Evolutionary conservation across 164 flowering plant genomes (phyloP).

Genomic region (Echeveria elegans): DNA sequence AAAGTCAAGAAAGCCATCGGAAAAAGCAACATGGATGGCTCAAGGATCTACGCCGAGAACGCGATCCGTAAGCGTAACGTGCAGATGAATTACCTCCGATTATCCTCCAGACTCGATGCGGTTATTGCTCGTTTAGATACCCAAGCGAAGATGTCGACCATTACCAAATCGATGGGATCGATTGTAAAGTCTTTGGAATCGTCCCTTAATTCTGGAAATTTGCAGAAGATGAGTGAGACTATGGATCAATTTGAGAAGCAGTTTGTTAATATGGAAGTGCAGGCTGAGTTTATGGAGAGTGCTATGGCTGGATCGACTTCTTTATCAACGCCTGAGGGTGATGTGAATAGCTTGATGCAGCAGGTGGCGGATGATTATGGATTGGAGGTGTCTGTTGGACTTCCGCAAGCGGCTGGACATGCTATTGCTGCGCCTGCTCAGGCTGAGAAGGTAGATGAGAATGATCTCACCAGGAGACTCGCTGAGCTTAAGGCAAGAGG

Average conservation of each 20-base stretch:
- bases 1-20: slow-evolving; percentile 72
- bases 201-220: not conserved
- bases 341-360: slow-evolving; percentile 66
- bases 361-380: slow-evolving; percentile 74
- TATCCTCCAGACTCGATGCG: slow-evolving; percentile 61
- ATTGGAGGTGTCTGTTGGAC: slow-evolving; percentile 52
- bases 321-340: slow-evolving; percentile 60
- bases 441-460: slow-evolving; percentile 48
- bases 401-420: slow-evolving; percentile 57
- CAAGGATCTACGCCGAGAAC: slow-evolving; percentile 64
- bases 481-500: slow-evolving; percentile 57
- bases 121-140: slow-evolving; percentile 68
- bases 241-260: slow-evolving; percentile 68
- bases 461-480: slow-evolving; percentile 45
- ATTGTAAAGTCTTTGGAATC: slow-evolving; percentile 64
- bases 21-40: slow-evolving; percentile 73
- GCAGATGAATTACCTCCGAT: slow-evolving; percentile 70
- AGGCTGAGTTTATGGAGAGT: slow-evolving; percentile 75
- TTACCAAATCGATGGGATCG: slow-evolving; percentile 48
- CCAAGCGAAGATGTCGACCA: slow-evolving; percentile 60
- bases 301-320: slow-evolving; percentile 70
- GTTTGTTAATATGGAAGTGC: slow-evolving; percentile 73
- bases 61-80: slow-evolving; percentile 63
- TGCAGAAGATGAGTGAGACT: slow-evolving; percentile 40
- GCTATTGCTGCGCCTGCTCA: slow-evolving; percentile 27